Base-by-base conservation (phyloP, 169 alveolate species). In the Ichthyophthirius multifiliis region DNA sequence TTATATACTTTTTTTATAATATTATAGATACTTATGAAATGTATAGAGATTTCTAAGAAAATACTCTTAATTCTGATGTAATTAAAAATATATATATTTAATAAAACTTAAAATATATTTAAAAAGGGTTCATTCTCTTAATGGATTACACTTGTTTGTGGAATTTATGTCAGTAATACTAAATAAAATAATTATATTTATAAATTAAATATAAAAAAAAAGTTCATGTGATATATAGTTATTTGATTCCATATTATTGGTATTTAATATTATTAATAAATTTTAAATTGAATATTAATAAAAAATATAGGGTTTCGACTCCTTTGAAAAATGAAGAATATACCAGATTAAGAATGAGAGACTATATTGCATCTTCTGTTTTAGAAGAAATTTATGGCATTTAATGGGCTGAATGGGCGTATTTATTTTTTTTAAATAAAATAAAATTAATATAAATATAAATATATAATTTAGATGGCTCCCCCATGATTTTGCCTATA, bases 41-140 rank as follows among this genome's bases (percentile, higher is more conserved):
- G 55, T 81, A 81, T 32, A 81, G 86, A 73, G 86, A 81, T 81
- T 81, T 65, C 82, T 18, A 81, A 81, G 86, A 81, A 81, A 55
- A 81, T 20, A 81, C 86, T 1, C 41, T 81, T 10, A 81, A 81
- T 48, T 81, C 86, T 0, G 86, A 81, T 81, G 83, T 76, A 76
- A 76, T 45, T 45, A 20, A n/a, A n/a, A n/a, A n/a, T n/a, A n/a
- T n/a, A n/a, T n/a, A n/a, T n/a, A n/a, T n/a, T n/a, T n/a, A n/a
- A n/a, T n/a, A n/a, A n/a, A n/a, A n/a, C n/a, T n/a, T n/a, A n/a
- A n/a, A n/a, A n/a, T n/a, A n/a, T n/a, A n/a, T n/a, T n/a, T n/a
- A n/a, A n/a, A n/a, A n/a, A 75, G 83, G 86, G 86, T 79, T 48
- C 86, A 12, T 79, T 65, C 32, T 79, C 86, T 37, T 43, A 65